Base-by-base conservation (phyloP, 257 asterid genomes). In the Solanum verrucosum region DNA sequence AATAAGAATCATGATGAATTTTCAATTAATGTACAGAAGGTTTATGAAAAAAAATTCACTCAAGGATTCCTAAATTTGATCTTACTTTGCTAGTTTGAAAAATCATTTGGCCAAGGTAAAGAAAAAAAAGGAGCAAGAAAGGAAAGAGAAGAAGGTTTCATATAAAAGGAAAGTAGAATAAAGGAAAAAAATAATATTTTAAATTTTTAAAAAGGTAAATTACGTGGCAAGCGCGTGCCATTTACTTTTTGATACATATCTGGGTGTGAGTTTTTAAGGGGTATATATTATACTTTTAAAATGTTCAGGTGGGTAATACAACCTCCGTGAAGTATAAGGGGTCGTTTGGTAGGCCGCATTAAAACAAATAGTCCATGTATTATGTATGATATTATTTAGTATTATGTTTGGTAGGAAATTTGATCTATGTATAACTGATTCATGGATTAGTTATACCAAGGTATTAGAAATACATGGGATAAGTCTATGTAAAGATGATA, bases 31-130 rank as follows among this genome's bases (percentile, higher is more conserved):
- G 98, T 95, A 82, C 98, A 95, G 84, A 96, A 92, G 92, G 87
- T 94, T 4, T 95, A 95, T 74, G 96, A 56, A 93, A 93, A 60
- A 95, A 93, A 49, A 92, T 94, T 70, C 96, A 95, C 88, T 92
- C 98, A 29, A 91, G 95, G 84, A 95, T 93, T 82, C 96, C 98
- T 5, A 96, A 95, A 88, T 87, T 95, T 89, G 98, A 96, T 90
- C 98, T 94, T 91, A 98, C 98, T 84, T 91, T 96, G 90, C 92
- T 90, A 81, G 93, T 59, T 20, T 59, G 5, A 59, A 21, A 56
- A 20, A 59, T 21, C 67, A 59, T 20, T 59, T 7, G 25, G 5
- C 0, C 67, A 3, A 59, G 10, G 2, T 59, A 59, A 21, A 21
- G 68, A 59, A 59, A 59, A 20, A 59, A 9, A 8, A 3, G 5